A percentile compares a stretch with the other conserved stretches of the same genome.
These are phyloP conservation scores for Zasmidium angulare DNA, from an alignment of 2,329 filamentous ascomycete genomes.

Conservation along the genomic window DNA sequence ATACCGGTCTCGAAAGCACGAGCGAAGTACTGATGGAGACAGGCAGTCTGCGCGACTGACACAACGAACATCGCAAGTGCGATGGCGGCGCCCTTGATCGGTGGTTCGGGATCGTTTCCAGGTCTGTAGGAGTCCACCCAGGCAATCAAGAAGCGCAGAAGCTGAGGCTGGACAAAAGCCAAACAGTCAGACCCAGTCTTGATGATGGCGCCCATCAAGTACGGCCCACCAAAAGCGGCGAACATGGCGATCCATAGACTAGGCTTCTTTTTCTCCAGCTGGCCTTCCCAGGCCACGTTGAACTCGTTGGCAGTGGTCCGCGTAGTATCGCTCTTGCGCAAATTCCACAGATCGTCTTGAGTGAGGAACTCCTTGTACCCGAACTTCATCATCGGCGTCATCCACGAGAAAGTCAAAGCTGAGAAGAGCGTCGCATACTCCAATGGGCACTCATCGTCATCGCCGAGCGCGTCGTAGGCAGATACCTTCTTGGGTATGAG, in stretches of 20 bases:
- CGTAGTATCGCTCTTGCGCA: constrained; percentile 78
- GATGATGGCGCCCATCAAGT: constrained; percentile 77
- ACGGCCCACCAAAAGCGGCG: constrained; percentile 80
- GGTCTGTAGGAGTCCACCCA: constrained; percentile 76
- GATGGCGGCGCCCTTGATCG: constrained; percentile 82
- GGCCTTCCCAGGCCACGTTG: constrained; percentile 71
- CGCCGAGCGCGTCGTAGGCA: constrained; percentile 66
- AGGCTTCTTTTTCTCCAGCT: constrained; percentile 70
- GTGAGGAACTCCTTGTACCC: constrained; percentile 91
- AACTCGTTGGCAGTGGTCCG: constrained; percentile 69
- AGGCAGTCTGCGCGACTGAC: constrained; percentile 81
- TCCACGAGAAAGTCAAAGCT: constrained; percentile 92
- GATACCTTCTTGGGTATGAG: constrained; percentile 77
- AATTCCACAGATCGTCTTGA: constrained; percentile 92
- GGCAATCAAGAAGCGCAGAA: constrained; percentile 77
- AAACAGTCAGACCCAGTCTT: constrained; percentile 85
- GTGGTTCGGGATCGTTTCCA: constrained; percentile 66
- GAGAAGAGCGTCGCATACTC: constrained; percentile 96
- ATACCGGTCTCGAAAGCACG: constrained; percentile 92
- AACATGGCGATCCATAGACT: constrained; percentile 86
- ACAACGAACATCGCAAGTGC: constrained; percentile 89
- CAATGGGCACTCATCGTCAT: constrained; percentile 71
- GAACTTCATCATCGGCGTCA: constrained; percentile 96
- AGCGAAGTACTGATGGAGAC: constrained; percentile 97
- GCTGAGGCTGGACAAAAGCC: constrained; percentile 86